Evolutionary conservation across 2,329 filamentous ascomycete genomes (phyloP), one percentile per base, ranked within the genome.

Genomic region (Verticillium dahliae): DNA sequence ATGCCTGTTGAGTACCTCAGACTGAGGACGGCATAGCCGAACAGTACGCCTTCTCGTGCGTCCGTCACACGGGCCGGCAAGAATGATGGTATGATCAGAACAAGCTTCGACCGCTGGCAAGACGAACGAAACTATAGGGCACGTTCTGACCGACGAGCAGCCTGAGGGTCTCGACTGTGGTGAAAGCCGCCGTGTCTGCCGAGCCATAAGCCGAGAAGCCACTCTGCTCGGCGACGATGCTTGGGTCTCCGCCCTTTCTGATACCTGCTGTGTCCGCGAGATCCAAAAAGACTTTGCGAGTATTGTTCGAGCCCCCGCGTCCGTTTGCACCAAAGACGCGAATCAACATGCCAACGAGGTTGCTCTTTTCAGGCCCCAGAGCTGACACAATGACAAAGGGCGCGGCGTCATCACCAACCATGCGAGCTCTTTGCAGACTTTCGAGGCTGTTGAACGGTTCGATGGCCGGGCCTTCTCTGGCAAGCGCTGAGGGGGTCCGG

Each of bases 121-220:
- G 78, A 57, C 90, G 82, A 52, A 95, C 91, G 77, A 96, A 96
- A 75, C 90, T 92, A 74, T 92, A 94, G 6, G 90, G 90, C 61
- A 95, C 90, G 72, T 95, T 95, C 76, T 95, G 90, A 10, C 91
- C 91, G 11, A 94, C 90, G 31, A 96, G 80, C 62, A 93, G 74
- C 66, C 91, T 81, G 61, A 95, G 75, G 57, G 88, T 94, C 75
- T 95, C 90, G 5, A 94, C 91, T 2, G 90, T 93, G 27, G 90
- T 93, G 77, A 92, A 95, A 0, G 91, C 90, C 61, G 88, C 89
- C 37, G 92, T 89, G 73, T 96, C 91, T 31, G 88, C 89, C 18
- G 89, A 85, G 1, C 89, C 90, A 71, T 94, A 95, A 6, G 90
- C 87, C 31, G 87, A 88, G 81, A 92, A 96, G 0, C 91, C 91